Conservation (phyloP, 345 rosid species). For the Leavenworthia alabamica region DNA sequence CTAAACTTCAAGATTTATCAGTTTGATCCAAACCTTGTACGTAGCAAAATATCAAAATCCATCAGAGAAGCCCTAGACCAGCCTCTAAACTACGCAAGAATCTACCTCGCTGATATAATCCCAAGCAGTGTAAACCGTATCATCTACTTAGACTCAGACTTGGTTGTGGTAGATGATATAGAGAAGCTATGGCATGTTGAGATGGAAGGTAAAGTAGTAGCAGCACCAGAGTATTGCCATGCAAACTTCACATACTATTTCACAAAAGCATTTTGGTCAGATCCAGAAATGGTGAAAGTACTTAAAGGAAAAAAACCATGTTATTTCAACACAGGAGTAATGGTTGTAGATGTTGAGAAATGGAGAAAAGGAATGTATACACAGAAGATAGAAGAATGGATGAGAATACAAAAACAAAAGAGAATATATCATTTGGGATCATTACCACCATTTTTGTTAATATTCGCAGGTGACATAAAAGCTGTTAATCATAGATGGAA, state of each 20-base stretch:
- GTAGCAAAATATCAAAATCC: conserved; percentile 48
- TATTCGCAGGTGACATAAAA: conserved; percentile 55
- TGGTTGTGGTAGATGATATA: conserved; percentile 54
- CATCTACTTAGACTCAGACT: conserved; percentile 62
- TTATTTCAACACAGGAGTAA: conserved; percentile 67
- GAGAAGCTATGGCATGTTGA: conserved; percentile 46
- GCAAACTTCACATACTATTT: conserved; percentile 54
- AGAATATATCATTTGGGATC: conserved; percentile 64
- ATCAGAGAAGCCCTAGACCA: conserved; percentile 59
- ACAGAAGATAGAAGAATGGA: conserved; percentile 51
- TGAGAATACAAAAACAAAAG: conserved; percentile 46
- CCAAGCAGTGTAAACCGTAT: conserved; percentile 35
- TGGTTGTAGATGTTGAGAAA: conserved; percentile 53
- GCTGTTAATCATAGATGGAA: conserved; percentile 63
- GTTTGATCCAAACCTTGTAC: conserved; percentile 47
- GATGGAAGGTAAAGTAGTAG: conserved; percentile 50
- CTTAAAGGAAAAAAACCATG: conserved; percentile 50
- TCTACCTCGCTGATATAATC: conserved; percentile 55
- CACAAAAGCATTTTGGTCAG: conserved; percentile 48
- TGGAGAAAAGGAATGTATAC: conserved; percentile 53
- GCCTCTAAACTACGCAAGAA: conserved; percentile 61
- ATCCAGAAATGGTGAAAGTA: conserved; percentile 30
- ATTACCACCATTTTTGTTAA: conserved; percentile 56
- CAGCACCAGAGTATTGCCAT: conserved; percentile 64
- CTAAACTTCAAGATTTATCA: conserved; percentile 48